Evolutionary conservation across 108 stramenopile species (phyloP).

Genomic region (Cyclostephanos invisitatus): DNA sequence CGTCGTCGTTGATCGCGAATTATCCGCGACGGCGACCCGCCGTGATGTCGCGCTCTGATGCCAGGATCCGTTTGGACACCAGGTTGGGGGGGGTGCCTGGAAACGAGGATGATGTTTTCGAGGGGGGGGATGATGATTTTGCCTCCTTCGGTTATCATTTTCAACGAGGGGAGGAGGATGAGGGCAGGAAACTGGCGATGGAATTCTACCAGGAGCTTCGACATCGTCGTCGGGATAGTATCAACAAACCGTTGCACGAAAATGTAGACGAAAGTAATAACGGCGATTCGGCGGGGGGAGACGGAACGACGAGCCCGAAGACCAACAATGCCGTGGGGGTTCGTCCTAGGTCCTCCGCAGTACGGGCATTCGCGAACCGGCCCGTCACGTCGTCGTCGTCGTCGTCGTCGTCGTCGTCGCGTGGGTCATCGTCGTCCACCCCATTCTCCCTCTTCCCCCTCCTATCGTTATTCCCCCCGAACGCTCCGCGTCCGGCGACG

Average conservation of each 20-base stretch:
- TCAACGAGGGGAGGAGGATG: constrained; percentile 16
- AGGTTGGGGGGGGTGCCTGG: background rate
- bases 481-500: constrained; percentile 5
- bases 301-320: background rate
- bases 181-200: constrained; percentile 17
- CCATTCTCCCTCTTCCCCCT: background rate
- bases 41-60: background rate
- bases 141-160: background rate
- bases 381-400: background rate
- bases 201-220: constrained; percentile 37
- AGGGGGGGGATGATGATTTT: background rate
- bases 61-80: background rate
- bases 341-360: background rate
- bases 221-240: constrained; percentile 5
- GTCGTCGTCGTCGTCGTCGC: background rate
- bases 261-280: background rate
- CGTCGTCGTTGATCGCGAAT: constrained; percentile 1
- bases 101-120: background rate
- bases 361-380: constrained; percentile 5
- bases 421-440: background rate
- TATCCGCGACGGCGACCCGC: background rate
- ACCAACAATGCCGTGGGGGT: background rate
- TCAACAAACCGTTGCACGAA: background rate
- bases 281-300: background rate
- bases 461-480: constrained; percentile 5